Evolutionary conservation across 2,329 filamentous ascomycete species (phyloP).

Genomic region (Neobulgaria alba): DNA sequence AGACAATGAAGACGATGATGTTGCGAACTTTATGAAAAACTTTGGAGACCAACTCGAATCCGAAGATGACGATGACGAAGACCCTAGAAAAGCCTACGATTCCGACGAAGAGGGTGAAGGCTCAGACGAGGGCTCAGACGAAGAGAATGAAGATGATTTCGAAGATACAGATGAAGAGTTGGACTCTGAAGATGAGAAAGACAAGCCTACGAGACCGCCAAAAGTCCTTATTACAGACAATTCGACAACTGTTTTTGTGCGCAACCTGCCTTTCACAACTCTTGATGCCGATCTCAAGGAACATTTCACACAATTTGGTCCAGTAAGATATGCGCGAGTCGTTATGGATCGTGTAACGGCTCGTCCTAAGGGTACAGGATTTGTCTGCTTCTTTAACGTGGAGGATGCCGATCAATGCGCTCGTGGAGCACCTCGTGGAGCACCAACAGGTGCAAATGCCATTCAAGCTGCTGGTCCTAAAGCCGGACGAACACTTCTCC

Average conservation of each 20-base stretch:
- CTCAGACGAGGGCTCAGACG: slow-evolving; percentile 28
- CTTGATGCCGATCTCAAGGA: slow-evolving; percentile 74
- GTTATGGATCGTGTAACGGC: slow-evolving; percentile 82
- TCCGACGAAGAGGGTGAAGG: slow-evolving; percentile 34
- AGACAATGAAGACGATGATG: slow-evolving; percentile 29
- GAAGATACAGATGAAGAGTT: slow-evolving; percentile 37
- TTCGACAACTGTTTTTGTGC: slow-evolving; percentile 76
- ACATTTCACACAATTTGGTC: slow-evolving; percentile 83
- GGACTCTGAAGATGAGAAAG: slow-evolving; percentile 32
- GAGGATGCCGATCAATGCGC: slow-evolving; percentile 72
- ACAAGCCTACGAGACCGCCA: slow-evolving; percentile 29
- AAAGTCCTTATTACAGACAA: slow-evolving; percentile 47
- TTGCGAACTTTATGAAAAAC: slow-evolving; percentile 29
- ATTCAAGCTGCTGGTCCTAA: slow-evolving; percentile 29
- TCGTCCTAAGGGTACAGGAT: slow-evolving; percentile 83
- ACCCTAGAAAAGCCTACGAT: slow-evolving; percentile 31
- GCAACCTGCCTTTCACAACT: slow-evolving; percentile 85
- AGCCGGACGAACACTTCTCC: slow-evolving; percentile 71
- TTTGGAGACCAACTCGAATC: slow-evolving; percentile 30
- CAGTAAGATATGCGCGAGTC: slow-evolving; percentile 81
- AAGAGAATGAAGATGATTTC: slow-evolving; percentile 32
- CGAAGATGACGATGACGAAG: slow-evolving; percentile 28
- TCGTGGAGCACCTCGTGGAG: slow-evolving; percentile 58
- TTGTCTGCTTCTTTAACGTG: slow-evolving; percentile 80
- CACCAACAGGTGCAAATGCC: slow-evolving; percentile 32